These are phyloP conservation scores for Backusella luteola DNA, from an alignment of 192 early-diverging fungal genomes.

Conservation along the genomic window DNA sequence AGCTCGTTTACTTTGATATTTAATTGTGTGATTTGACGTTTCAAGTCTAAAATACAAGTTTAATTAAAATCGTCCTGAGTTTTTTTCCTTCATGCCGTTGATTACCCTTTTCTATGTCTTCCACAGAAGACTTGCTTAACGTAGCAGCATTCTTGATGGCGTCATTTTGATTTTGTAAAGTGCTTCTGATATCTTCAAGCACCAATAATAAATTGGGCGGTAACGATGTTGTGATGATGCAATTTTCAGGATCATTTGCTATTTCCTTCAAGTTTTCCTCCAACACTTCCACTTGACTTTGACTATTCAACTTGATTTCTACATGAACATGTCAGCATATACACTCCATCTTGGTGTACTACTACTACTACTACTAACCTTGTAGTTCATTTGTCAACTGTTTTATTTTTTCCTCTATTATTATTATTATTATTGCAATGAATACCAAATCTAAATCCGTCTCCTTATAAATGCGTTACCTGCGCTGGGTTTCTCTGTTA, in stretches of 20 bases:
- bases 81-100: not conserved
- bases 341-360: too few relatives aligned
- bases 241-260: conserved; percentile 11
- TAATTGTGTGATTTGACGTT: conserved; percentile 27
- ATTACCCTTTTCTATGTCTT: not conserved
- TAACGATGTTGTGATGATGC: not conserved
- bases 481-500: not conserved
- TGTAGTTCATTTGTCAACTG: not conserved
- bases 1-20: conserved; percentile 36
- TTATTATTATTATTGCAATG: not conserved
- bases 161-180: conserved; percentile 7
- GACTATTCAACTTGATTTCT: not conserved
- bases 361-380: not conserved
- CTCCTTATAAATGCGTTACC: not conserved
- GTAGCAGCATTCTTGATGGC: conserved; percentile 2
- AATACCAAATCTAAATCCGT: not conserved
- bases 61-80: not conserved
- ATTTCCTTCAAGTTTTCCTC: not conserved
- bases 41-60: conserved; percentile 15
- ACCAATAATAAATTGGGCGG: conserved; percentile 12
- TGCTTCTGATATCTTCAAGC: conserved; percentile 11
- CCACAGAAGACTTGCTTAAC: not conserved
- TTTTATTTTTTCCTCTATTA: conserved; percentile 2
- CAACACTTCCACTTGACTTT: not conserved
- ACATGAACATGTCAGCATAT: not conserved